These are phyloP conservation scores for Pilaira anomala DNA, from an alignment of 192 early-diverging fungal genomes.

Conservation along the genomic window DNA sequence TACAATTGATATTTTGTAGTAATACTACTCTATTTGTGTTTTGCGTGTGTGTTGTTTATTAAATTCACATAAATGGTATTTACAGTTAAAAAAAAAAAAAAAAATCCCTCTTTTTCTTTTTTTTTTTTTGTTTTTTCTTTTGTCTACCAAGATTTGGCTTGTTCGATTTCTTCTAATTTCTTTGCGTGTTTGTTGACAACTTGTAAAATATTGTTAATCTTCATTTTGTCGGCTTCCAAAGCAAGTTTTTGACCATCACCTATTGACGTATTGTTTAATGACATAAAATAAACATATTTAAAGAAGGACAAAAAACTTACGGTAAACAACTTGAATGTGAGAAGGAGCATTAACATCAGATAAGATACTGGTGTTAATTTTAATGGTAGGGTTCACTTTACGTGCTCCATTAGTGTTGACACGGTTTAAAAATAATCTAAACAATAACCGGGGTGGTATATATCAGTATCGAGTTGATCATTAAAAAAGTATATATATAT, in stretches of 20 bases:
- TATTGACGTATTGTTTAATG: constrained; percentile 7
- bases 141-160: constrained; percentile 41
- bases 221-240: constrained; percentile 43
- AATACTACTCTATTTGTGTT: neutral
- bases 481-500: too few relatives aligned
- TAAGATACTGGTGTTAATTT: constrained; percentile 44
- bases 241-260: constrained; percentile 49
- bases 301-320: constrained; percentile 21
- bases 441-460: neutral
- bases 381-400: constrained; percentile 45
- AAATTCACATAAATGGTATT: neutral
- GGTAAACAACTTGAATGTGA: constrained; percentile 43
- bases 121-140: neutral
- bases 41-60: neutral
- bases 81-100: too few relatives aligned
- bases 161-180: constrained; percentile 52
- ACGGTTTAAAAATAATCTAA: constrained; percentile 50
- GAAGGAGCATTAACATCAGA: constrained; percentile 42
- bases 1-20: too few relatives aligned
- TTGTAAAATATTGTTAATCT: constrained; percentile 43
- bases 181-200: constrained; percentile 53
- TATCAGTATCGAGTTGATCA: too few relatives aligned
- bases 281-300: neutral
- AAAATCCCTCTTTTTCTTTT: too few relatives aligned
- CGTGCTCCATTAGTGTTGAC: constrained; percentile 46